Evolutionary conservation across 1,284 basidiomycete genomes (phyloP).

Genomic region (Trichosporon faecale): DNA sequence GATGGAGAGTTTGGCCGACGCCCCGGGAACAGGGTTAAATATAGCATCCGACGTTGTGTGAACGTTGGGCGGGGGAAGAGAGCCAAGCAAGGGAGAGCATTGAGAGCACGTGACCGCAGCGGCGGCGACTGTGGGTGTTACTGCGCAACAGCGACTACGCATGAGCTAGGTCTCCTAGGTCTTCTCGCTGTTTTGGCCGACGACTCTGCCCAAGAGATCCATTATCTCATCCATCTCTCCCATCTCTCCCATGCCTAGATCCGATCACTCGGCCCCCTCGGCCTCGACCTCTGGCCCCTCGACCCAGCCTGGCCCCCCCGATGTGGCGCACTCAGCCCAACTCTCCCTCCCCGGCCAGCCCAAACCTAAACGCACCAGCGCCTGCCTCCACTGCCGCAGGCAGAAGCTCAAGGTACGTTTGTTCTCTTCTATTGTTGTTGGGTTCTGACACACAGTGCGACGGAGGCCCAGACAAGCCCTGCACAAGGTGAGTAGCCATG

Average conservation of each 20-base stretch:
- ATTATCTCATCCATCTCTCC: not conserved
- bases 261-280: conserved; percentile 2
- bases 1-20: not conserved
- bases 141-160: not conserved
- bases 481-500: conserved; percentile 17
- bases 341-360: not conserved
- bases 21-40: not conserved
- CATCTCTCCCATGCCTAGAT: not conserved
- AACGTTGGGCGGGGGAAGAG: not conserved
- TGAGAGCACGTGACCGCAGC: not conserved
- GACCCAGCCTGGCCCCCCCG: not conserved
- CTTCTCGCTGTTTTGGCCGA: conserved; percentile 5
- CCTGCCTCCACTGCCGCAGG: conserved; percentile 25
- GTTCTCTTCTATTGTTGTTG: too few relatives aligned
- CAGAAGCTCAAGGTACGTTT: conserved; percentile 26
- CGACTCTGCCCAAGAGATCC: not conserved
- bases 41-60: not conserved
- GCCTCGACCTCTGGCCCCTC: not conserved
- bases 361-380: conserved; percentile 18
- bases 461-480: conserved; percentile 13
- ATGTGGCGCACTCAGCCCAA: not conserved
- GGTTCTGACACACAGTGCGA: conserved; percentile 24
- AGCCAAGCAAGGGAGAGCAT: not conserved
- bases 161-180: not conserved
- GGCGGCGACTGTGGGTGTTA: too few relatives aligned